Percentiles rank a stretch among this genome's conserved stretches.
These are phyloP conservation scores for Apiotrichum veenhuisii DNA, from an alignment of 1,284 basidiomycete species.

Conservation along the genomic window DNA sequence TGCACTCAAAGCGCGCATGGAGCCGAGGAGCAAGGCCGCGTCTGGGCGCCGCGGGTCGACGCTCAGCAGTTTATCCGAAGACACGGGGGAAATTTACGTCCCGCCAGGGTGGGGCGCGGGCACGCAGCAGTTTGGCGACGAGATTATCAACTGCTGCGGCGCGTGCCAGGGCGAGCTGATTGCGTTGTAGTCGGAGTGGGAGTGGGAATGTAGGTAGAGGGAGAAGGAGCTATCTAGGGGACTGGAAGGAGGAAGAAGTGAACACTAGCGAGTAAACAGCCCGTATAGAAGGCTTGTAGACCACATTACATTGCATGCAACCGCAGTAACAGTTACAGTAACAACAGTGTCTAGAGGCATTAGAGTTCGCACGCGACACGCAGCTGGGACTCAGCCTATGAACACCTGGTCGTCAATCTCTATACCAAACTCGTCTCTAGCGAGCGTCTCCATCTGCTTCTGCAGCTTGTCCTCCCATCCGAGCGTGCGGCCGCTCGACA, in stretches of 20 bases:
- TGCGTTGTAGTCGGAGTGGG: slow-evolving; percentile 26
- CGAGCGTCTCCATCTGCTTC: slow-evolving; percentile 50
- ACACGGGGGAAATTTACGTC: not conserved
- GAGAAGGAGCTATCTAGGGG: too few relatives aligned
- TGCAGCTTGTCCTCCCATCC: slow-evolving; percentile 48
- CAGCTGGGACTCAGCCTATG: slow-evolving; percentile 33
- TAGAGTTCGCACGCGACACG: too few relatives aligned
- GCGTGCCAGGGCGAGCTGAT: slow-evolving; percentile 48
- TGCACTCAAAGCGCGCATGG: slow-evolving; percentile 84
- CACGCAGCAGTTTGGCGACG: slow-evolving; percentile 46
- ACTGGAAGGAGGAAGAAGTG: not conserved
- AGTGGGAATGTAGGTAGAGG: too few relatives aligned
- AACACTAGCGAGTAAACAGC: not conserved
- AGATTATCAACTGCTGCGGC: slow-evolving; percentile 50
- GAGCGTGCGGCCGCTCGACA: slow-evolving; percentile 30
- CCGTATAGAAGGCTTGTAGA: slow-evolving; percentile 1
- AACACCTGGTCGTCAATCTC: slow-evolving; percentile 51
- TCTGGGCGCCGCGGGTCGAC: not conserved
- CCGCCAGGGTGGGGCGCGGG: not conserved
- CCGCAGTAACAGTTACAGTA: not conserved
- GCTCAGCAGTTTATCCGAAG: slow-evolving; percentile 10
- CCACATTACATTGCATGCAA: slow-evolving; percentile 10
- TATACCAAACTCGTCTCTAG: slow-evolving; percentile 53
- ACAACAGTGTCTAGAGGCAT: too few relatives aligned
- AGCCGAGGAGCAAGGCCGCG: slow-evolving; percentile 3